Evolutionary conservation across 2,329 filamentous ascomycete genomes (phyloP).

Genomic region (Corinectria fuckeliana): DNA sequence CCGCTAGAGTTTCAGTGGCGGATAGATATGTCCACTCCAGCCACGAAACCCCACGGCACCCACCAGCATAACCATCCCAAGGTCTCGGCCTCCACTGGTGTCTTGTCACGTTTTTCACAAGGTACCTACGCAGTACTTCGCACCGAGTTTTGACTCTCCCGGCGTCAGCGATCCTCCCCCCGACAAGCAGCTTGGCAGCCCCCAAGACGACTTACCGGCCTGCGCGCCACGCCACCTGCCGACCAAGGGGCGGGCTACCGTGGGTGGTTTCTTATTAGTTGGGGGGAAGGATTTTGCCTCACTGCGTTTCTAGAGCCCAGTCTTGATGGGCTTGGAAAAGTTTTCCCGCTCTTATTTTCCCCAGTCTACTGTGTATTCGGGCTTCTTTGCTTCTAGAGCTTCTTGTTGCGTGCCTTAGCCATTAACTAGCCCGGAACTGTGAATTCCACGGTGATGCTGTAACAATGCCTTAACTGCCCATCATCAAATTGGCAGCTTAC

Average conservation of each 20-base stretch:
- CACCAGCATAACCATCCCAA: not conserved
- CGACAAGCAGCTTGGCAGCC: not conserved
- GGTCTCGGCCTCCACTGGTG: slow-evolving; percentile 8
- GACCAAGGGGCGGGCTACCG: slow-evolving; percentile 13
- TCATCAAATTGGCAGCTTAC: not conserved
- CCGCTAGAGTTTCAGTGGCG: slow-evolving; percentile 13
- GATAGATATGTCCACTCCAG: slow-evolving; percentile 2
- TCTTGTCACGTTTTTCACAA: no score
- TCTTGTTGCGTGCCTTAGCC: not conserved
- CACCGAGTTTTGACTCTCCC: not conserved
- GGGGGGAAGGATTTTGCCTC: slow-evolving; percentile 29
- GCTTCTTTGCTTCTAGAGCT: not conserved
- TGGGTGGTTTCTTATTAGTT: slow-evolving; percentile 18
- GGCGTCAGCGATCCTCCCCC: slow-evolving; percentile 3
- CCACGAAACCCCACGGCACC: slow-evolving; percentile 2
- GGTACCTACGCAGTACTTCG: no score
- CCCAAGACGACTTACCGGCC: not conserved
- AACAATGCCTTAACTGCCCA: not conserved
- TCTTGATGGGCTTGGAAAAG: slow-evolving; percentile 17
- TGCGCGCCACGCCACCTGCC: slow-evolving; percentile 16
- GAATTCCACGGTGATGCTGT: not conserved
- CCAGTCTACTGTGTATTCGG: not conserved
- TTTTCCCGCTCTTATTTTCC: slow-evolving; percentile 9
- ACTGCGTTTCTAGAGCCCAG: slow-evolving; percentile 29
- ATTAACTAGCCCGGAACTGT: not conserved